Evolutionary conservation across 164 flowering plant species (phyloP), one percentile per base, ranked within the genome.

Genomic region (Malania oleifera): DNA sequence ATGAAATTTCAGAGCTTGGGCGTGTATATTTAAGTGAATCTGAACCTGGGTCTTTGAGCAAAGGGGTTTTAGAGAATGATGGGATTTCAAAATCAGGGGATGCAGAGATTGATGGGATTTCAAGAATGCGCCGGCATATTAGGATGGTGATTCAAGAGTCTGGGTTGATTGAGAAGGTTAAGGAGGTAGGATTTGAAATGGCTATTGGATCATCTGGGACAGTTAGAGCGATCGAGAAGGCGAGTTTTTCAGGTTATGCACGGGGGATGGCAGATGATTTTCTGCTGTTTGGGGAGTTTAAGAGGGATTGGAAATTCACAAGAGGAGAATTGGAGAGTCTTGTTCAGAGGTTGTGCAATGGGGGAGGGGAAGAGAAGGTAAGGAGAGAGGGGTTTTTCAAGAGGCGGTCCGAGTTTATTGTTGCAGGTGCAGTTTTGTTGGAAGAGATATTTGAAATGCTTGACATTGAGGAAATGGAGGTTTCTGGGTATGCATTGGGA

Each of bases 371-470:
- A 18, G 72, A 55, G 58, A 63, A 54, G 39, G 22, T 15, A 19
- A 73, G 67, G 71, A 77, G 72, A 38, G 73, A 66, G 14, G 71
- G 60, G 54, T 73, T 85, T 59, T 83, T 79, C 17, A 76, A 74
- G 74, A 79, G 74, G 54, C 69, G 91, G 39, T 76, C 89, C 4
- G 82, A 73, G 71, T 83, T 77, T 59, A 83, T 88, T 45, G 66
- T 79, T 39, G 87, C 96, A 0, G 91, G 91, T 38, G 77, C 80
- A 0, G 73, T 88, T 65, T 63, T 88, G 59, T 69, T 88, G 80
- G 75, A 70, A 63, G 96, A 83, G 77, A 76, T 85, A 59, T 77
- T 85, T 64, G 82, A 67, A 67, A 52, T 64, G 63, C 76, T 88
- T 56, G 69, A 70, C n/a, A 80, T 88, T 66, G 74, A 68, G 29